phyloP scores from a whole-genome alignment of 1,139 yeast genomes.

The Magnusiomyces ingens region DNA sequence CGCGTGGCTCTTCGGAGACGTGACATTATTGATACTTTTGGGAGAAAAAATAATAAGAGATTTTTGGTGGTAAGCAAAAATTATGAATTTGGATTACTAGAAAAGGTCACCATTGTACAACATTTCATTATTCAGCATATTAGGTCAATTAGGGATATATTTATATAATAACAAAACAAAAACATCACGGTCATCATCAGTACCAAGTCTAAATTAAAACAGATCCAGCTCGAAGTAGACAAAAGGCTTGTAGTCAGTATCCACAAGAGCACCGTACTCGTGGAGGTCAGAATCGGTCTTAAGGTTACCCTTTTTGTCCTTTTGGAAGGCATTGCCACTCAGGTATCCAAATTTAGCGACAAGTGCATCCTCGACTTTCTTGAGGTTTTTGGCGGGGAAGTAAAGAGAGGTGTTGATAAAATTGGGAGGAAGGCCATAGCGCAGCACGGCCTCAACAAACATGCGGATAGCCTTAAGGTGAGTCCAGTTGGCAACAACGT shows the following conservation, averaged over 20 bases:
- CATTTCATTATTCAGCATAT: conserved; percentile 16
- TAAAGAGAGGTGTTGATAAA: conserved; percentile 59
- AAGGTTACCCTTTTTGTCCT: conserved; percentile 59
- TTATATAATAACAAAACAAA: conserved; percentile 23
- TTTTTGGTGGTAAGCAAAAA: conserved; percentile 6
- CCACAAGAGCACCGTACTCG: conserved; percentile 88
- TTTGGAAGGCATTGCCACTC: conserved; percentile 78
- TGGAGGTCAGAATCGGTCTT: conserved; percentile 54
- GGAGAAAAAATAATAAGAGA: conserved; percentile 9
- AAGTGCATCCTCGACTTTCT: conserved; percentile 61
- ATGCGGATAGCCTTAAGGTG: conserved; percentile 69
- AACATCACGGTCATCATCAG: neutral
- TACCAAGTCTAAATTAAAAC: conserved; percentile 3
- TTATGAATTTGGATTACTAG: conserved; percentile 14
- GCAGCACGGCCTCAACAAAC: conserved; percentile 65
- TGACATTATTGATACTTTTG: conserved; percentile 16
- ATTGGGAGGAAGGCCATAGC: conserved; percentile 95
- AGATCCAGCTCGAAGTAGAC: conserved; percentile 36
- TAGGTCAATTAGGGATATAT: conserved; percentile 72
- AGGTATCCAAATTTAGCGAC: conserved; percentile 74
- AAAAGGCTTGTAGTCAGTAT: conserved; percentile 92
- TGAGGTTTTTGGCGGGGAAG: conserved; percentile 32
- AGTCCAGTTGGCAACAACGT: conserved; percentile 77
- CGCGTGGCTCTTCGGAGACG: conserved; percentile 24
- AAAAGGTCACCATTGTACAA: conserved; percentile 22